Base-by-base conservation (phyloP, 371 early-diverging fungal genomes). In the Umbelopsis sp. region DNA sequence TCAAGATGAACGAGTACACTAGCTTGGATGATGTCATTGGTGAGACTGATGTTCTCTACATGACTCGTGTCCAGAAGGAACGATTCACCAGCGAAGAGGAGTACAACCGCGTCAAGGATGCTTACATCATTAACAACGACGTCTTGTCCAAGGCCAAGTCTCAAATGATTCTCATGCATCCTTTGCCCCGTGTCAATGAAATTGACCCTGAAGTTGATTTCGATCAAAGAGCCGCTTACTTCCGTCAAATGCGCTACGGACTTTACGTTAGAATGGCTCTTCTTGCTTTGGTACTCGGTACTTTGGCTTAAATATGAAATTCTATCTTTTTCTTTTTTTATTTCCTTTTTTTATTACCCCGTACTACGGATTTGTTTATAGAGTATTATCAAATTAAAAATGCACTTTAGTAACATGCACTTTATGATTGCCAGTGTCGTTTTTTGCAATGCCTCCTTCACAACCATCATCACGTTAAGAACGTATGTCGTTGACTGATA, bases 161-260 rank as follows among this genome's bases (percentile, higher is more conserved):
- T 41, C 92, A 94, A 75, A 97, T 97, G 98, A 93, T 97, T 75
- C 94, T 97, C 51, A 94, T 97, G 96, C 99, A 97, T 88, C 98
- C 99, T 71, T 81, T 97, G 72, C 99, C 99, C 16, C 89, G 99
- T 72, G 92, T 97, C 37, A 90, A 93, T 45, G 98, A 97, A 83
- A 97, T 99, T 72, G 95, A 94, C 66, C 94, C 93, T 51, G 97
- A 97, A 76, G 97, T 99, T 50, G 99, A 97, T 76, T 94, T 95
- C 72, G 98, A 97, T 74, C 96, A 91, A 77, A 88, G 99, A 50
- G 97, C 99, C 32, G 97, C 96, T 20, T 98, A 98, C 83, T 98
- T 98, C 86, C 86, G 98, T 68, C 98, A 97, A 79, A 97, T 97
- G 97, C 88, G 91, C 53, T 96, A 97, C 80, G 99, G 96, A 70